These are phyloP conservation scores for Salix caprea DNA, from an alignment of 345 rosid genomes.

Conservation along the genomic window DNA sequence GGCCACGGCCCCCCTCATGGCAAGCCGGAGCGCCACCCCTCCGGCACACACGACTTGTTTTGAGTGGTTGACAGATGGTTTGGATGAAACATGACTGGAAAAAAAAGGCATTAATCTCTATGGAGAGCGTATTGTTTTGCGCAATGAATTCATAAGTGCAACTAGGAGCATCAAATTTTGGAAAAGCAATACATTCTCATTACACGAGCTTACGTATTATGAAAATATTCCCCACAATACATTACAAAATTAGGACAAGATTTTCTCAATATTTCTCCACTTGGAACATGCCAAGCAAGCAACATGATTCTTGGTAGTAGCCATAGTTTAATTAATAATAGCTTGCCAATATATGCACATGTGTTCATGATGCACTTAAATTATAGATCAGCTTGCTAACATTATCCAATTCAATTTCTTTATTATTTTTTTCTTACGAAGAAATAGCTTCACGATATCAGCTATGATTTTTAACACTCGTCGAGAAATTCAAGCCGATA, in stretches of 20 bases:
- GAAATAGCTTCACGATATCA: too few species aligned
- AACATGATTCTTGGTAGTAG: neutral
- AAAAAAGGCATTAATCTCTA: too few species aligned
- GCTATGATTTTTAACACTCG: too few species aligned
- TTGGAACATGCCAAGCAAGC: neutral
- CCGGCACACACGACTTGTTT: too few species aligned
- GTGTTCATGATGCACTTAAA: too few species aligned
- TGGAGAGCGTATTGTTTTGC: neutral
- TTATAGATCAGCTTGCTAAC: neutral
- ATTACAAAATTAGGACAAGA: neutral
- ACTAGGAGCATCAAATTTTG: neutral
- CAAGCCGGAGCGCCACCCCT: too few species aligned
- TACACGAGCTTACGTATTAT: neutral
- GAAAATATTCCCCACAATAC: neutral
- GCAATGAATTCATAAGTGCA: neutral
- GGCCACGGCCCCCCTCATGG: too few species aligned
- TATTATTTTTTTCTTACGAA: too few species aligned
- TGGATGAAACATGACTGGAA: too few species aligned
- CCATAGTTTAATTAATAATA: neutral
- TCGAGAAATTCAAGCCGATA: too few species aligned
- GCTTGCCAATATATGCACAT: neutral
- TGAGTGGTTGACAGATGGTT: too few species aligned
- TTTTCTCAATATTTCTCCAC: neutral
- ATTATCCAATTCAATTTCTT: neutral
- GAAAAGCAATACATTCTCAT: neutral